Evolutionary conservation across 768 basidiomycete species (phyloP).

Genomic region (Suillus decipiens): DNA sequence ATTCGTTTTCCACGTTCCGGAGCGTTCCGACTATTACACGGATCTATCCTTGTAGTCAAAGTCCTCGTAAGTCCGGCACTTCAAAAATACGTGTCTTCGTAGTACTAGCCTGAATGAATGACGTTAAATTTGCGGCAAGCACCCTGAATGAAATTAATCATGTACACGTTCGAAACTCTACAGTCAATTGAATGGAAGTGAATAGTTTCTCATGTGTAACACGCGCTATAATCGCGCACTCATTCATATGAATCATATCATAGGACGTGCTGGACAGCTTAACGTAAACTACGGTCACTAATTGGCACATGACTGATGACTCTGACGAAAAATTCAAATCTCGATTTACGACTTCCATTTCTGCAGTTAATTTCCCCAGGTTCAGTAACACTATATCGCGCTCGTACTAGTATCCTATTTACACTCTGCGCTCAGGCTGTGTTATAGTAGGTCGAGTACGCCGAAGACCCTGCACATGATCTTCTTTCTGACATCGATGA

Average conservation of each 20-base stretch:
- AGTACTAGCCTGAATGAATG: no score
- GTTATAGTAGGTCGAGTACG: neutral
- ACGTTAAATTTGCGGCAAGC: neutral
- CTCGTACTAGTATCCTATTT: no score
- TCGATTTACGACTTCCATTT: neutral
- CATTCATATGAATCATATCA: neutral
- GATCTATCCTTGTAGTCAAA: neutral
- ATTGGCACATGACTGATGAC: neutral
- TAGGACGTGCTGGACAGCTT: neutral
- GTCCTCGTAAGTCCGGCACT: neutral
- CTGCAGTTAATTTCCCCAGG: neutral
- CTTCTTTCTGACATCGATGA: no score
- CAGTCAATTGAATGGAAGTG: neutral
- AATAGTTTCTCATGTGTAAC: neutral
- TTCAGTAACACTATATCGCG: no score
- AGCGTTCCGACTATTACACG: neutral
- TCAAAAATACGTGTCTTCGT: neutral
- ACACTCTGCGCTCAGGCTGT: neutral
- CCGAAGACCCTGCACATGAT: neutral
- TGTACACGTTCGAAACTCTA: neutral
- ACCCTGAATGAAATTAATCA: neutral
- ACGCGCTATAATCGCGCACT: neutral
- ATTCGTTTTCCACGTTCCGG: neutral
- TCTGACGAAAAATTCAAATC: neutral
- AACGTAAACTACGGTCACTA: neutral